These are phyloP conservation scores for Strigomonas oncopelti DNA, from an alignment of 208 protist genomes.

Conservation along the genomic window DNA sequence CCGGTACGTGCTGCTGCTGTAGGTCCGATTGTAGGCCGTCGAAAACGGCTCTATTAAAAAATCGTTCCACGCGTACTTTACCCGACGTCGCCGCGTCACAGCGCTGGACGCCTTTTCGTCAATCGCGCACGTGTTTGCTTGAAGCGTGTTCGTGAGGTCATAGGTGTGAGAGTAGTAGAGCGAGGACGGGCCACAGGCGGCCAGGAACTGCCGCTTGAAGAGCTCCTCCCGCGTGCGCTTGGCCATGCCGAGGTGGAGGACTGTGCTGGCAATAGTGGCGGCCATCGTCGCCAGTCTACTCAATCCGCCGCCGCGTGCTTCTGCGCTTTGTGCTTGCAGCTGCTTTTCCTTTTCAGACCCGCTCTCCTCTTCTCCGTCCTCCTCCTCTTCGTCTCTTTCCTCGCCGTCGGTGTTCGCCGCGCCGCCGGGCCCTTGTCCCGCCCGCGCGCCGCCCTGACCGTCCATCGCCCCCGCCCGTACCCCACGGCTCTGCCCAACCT, in stretches of 20 bases:
- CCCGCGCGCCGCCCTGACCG: no score
- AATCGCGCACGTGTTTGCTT: constrained; percentile 84
- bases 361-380: no score
- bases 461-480: not conserved
- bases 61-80: constrained; percentile 87
- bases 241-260: not conserved
- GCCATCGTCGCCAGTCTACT: not conserved
- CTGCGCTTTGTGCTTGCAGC: not conserved
- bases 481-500: not conserved
- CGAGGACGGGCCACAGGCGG: constrained; percentile 54
- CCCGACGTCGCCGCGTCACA: constrained; percentile 13
- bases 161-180: constrained; percentile 96
- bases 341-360: not conserved
- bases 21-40: not conserved
- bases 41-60: constrained; percentile 73
- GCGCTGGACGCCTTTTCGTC: not conserved
- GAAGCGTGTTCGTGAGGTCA: constrained; percentile 93
- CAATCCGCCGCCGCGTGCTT: not conserved
- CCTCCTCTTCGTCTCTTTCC: no score
- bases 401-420: no score
- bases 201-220: constrained; percentile 76
- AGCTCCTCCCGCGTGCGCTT: constrained; percentile 31
- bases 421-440: no score
- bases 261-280: not conserved
- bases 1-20: not conserved